Percentiles rank a stretch among this genome's conserved stretches.
phyloP scores from a whole-genome alignment of 352 stramenopile genomes.

The Globisporangium abappressorium region DNA sequence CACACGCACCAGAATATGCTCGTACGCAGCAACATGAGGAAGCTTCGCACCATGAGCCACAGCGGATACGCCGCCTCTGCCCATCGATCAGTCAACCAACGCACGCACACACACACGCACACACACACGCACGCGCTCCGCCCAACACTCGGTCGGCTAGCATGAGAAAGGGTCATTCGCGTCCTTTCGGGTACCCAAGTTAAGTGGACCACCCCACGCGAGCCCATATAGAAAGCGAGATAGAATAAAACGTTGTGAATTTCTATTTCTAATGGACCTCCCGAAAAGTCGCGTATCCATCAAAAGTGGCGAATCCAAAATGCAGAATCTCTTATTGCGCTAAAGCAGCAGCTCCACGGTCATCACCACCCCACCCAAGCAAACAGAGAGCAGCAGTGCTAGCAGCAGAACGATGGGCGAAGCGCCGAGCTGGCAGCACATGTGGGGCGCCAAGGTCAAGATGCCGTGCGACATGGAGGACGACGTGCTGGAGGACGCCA shows the following conservation, averaged over 20 bases:
- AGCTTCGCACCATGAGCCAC: not conserved
- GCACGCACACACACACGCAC: not conserved
- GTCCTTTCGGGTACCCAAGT: constrained; percentile 6
- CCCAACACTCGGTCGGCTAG: not conserved
- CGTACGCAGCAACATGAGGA: not conserved
- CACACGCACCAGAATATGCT: constrained; percentile 13
- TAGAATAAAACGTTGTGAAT: not conserved
- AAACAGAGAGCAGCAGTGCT: not conserved
- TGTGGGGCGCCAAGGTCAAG: constrained; percentile 85
- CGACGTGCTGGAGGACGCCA: constrained; percentile 83
- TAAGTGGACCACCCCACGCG: constrained; percentile 1
- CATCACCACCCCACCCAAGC: not conserved
- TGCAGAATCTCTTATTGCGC: not conserved
- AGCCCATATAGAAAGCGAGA: constrained; percentile 6
- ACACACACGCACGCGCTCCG: not conserved
- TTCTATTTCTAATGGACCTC: not conserved
- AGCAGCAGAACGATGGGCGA: constrained; percentile 48
- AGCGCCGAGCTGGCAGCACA: constrained; percentile 81
- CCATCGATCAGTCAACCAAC: constrained; percentile 5
- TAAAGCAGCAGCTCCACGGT: not conserved
- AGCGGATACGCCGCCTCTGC: not conserved
- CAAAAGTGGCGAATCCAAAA: not conserved
- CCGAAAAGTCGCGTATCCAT: constrained; percentile 11
- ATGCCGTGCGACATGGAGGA: constrained; percentile 89
- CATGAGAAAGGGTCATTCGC: not conserved